A percentile compares a stretch with the other conserved stretches of the same genome.
Evolutionary conservation across 2,329 filamentous ascomycete species (phyloP).

Genomic region (Aureobasidium leucospermi): DNA sequence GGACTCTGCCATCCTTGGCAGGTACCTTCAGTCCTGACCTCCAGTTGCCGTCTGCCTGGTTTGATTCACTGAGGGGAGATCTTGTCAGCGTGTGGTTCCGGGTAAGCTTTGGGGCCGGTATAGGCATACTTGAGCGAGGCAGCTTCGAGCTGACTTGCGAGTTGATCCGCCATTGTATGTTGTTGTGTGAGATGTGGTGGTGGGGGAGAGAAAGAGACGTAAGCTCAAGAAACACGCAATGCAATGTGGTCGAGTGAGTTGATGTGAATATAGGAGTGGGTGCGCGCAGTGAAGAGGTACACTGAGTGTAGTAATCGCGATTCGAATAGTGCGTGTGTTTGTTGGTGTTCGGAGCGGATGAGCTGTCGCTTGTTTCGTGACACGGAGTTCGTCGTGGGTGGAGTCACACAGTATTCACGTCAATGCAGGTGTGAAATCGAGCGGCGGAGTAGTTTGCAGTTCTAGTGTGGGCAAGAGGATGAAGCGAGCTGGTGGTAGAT

Average conservation of each 20-base stretch:
- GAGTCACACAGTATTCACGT: background rate
- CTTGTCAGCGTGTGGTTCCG: slow-evolving; percentile 17
- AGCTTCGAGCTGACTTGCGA: slow-evolving; percentile 50
- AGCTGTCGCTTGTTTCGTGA: slow-evolving; percentile 7
- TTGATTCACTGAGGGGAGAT: slow-evolving; percentile 3
- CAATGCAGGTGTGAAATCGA: background rate
- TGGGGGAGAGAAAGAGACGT: background rate
- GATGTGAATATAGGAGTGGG: background rate
- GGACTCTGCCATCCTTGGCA: slow-evolving; percentile 65
- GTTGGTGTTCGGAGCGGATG: background rate
- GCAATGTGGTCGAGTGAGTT: background rate
- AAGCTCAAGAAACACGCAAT: slow-evolving; percentile 7
- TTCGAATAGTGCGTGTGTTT: background rate
- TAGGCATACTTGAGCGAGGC: slow-evolving; percentile 41
- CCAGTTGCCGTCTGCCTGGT: slow-evolving; percentile 57
- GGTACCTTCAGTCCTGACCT: slow-evolving; percentile 66
- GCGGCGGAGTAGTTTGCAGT: background rate
- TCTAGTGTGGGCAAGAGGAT: background rate
- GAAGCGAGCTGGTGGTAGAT: background rate
- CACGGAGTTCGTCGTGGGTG: background rate
- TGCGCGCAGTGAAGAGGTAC: background rate
- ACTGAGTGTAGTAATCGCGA: background rate
- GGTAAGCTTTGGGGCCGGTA: background rate
- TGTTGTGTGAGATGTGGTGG: background rate
- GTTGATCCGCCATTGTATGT: slow-evolving; percentile 41